phyloP scores from a whole-genome alignment of 75 land plant species.

The Larix kaempferi region DNA sequence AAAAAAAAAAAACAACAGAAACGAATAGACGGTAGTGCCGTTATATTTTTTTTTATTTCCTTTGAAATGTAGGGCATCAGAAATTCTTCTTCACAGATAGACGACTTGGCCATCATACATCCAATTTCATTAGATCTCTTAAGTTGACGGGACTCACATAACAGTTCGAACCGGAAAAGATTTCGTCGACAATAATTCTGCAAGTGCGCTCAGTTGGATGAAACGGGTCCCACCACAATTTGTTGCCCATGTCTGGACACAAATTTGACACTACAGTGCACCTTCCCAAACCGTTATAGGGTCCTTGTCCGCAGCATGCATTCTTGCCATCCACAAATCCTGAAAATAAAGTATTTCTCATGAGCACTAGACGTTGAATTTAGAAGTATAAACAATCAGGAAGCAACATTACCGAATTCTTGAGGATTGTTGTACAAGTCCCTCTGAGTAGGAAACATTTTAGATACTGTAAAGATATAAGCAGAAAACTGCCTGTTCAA shows the following conservation, averaged over 20 bases:
- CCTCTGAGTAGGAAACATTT: conserved; percentile 9
- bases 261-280: conserved; percentile 10
- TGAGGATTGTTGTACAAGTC: neutral
- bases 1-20: too few relatives aligned
- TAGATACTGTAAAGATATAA: conserved; percentile 9
- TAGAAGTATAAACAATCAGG: neutral
- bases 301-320: conserved; percentile 41
- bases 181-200: neutral
- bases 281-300: conserved; percentile 14
- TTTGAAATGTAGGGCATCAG: too few relatives aligned
- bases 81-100: too few relatives aligned
- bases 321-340: neutral
- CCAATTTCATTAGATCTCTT: neutral
- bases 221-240: conserved; percentile 32
- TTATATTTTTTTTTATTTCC: too few relatives aligned
- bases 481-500: conserved; percentile 17
- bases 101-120: neutral
- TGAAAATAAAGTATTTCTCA: neutral
- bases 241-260: conserved; percentile 10
- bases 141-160: neutral
- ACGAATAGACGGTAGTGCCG: too few relatives aligned
- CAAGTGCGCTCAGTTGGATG: conserved; percentile 28
- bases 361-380: neutral
- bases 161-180: neutral
- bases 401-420: neutral